phyloP scores from a whole-genome alignment of 331 rosid species.

The Phaseolus coccineus region DNA sequence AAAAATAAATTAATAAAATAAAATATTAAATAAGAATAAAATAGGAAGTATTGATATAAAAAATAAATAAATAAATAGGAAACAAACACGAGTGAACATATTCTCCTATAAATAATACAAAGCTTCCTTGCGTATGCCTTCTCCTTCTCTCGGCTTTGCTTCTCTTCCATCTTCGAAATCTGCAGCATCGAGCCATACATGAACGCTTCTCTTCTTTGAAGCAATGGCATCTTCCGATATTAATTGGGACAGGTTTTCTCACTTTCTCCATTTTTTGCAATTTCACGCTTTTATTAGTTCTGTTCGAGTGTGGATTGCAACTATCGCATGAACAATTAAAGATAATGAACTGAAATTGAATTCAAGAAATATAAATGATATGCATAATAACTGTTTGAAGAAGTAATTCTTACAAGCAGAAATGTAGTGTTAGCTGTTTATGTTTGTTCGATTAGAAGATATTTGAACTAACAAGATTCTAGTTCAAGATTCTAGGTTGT shows the following conservation, averaged over 20 bases:
- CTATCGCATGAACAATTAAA: not conserved
- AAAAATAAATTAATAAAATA: too few species aligned
- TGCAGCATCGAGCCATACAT: constrained; percentile 1
- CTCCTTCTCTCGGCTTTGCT: not conserved
- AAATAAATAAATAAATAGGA: too few species aligned
- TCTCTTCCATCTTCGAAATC: constrained; percentile 5
- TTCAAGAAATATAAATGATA: not conserved
- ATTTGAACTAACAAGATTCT: constrained; percentile 15
- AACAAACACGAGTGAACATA: too few species aligned
- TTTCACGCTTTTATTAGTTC: not conserved
- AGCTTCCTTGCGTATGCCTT: too few species aligned
- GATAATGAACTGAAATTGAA: not conserved
- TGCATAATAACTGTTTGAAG: not conserved
- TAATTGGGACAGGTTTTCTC: constrained; percentile 86
- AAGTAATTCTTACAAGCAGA: not conserved
- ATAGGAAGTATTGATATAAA: too few species aligned
- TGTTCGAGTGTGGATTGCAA: too few species aligned
- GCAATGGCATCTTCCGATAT: constrained; percentile 79
- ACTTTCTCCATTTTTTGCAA: not conserved
- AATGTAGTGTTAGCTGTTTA: not conserved
- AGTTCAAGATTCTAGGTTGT: constrained; percentile 25
- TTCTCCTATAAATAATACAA: too few species aligned
- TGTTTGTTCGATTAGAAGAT: not conserved
- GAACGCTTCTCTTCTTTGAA: constrained; percentile 25
- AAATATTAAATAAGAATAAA: too few species aligned